phyloP scores from a whole-genome alignment of 305 asterid genomes.

The Fraxinus ornus region DNA sequence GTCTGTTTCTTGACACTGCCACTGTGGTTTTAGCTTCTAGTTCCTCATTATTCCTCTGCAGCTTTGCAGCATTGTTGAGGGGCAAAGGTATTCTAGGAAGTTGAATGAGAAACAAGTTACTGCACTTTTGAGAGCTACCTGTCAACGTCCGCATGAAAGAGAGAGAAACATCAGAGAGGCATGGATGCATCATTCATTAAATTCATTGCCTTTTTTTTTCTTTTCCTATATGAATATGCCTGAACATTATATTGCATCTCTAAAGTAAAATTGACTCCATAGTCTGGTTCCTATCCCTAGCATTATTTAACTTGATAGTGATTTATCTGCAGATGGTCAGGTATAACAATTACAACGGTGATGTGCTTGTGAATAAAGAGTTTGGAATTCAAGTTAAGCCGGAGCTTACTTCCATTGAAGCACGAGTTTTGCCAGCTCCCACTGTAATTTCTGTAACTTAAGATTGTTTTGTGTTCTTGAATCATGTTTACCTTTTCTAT shows the following conservation, averaged over 20 bases:
- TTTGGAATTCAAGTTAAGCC: slow-evolving; percentile 57
- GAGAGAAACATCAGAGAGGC: slow-evolving; percentile 35
- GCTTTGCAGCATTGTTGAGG: slow-evolving; percentile 55
- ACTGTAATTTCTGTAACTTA: slow-evolving; percentile 34
- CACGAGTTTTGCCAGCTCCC: slow-evolving; percentile 83
- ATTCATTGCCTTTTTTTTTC: not conserved
- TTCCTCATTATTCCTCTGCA: slow-evolving; percentile 4
- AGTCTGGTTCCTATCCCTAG: not conserved
- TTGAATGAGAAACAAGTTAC: slow-evolving; percentile 68
- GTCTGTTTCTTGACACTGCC: not conserved
- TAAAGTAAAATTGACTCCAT: not conserved
- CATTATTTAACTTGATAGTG: not conserved
- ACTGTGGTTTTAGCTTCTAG: not conserved
- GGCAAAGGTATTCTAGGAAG: slow-evolving; percentile 57
- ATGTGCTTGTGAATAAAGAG: slow-evolving; percentile 32
- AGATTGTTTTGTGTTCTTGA: not conserved
- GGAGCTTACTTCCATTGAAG: slow-evolving; percentile 51
- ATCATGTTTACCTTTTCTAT: not conserved
- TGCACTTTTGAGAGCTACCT: slow-evolving; percentile 59
- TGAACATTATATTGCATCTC: not conserved
- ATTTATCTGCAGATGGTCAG: slow-evolving; percentile 41
- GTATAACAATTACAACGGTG: slow-evolving; percentile 32
- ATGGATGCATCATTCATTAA: slow-evolving; percentile 10
- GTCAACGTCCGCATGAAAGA: slow-evolving; percentile 59
- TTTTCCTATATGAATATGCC: not conserved